Conservation (phyloP, 2,329 filamentous ascomycete genomes). For the Apiospora rasikravindrae region DNA sequence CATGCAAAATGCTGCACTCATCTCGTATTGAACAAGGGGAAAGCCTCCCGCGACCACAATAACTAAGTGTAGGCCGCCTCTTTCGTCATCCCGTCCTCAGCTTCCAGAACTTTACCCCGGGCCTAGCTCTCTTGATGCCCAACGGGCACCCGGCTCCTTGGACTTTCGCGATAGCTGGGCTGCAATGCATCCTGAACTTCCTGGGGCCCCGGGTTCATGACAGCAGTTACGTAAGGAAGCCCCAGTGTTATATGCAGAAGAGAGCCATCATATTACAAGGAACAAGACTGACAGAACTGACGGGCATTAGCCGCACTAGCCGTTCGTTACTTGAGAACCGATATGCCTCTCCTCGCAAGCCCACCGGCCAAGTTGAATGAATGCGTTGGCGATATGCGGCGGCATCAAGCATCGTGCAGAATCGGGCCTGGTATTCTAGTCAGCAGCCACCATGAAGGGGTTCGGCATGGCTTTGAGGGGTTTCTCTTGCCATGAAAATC, state of each 20-base stretch:
- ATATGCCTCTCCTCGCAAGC: neutral
- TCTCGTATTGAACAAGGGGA: neutral
- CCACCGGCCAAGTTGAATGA: neutral
- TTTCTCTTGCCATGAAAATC: neutral
- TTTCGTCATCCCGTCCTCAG: neutral
- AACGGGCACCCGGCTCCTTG: neutral
- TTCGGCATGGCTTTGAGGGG: neutral
- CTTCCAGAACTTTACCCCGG: neutral
- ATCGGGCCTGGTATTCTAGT: neutral
- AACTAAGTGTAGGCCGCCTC: too few relatives aligned
- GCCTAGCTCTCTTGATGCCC: neutral
- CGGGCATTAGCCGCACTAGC: neutral
- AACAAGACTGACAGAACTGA: neutral
- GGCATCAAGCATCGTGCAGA: neutral
- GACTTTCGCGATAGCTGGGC: neutral
- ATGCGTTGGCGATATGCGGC: neutral
- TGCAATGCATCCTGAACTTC: neutral
- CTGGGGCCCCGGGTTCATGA: neutral
- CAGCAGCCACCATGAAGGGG: neutral
- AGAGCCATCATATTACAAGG: neutral
- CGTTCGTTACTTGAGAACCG: neutral
- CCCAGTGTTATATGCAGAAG: neutral
- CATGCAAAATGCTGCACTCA: neutral
- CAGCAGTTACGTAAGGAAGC: neutral
- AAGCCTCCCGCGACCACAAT: neutral